Base-by-base conservation (phyloP, 768 basidiomycete genomes). In the Lactarius indigo region DNA sequence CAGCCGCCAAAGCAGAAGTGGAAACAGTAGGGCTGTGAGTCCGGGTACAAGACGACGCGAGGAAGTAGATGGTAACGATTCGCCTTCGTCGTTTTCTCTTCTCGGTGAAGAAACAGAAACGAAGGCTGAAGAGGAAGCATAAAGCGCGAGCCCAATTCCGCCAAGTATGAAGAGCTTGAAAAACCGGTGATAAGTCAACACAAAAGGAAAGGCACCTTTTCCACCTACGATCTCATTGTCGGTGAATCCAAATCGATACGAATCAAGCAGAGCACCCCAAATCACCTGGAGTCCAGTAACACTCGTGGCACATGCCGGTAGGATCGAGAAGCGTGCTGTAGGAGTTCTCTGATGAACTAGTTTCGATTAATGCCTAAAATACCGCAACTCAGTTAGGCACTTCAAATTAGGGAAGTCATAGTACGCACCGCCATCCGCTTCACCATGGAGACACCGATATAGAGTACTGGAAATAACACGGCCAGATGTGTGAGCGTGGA, bases 381-480 rank as follows among this genome's bases (percentile, higher is more conserved):
- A 47, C 41, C 55, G n/a, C 33, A 56, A 57, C 31, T 30, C 44
- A 26, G 17, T 23, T 7, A 31, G 57, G 33, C 35, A 59, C 5
- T 17, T 31, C 50, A 47, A n/a, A 44, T 37, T 54, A 23, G 23
- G 47, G 17, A 42, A 30, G 41, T 26, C 20, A 2, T 17, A 5
- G 2, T 35, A 76, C 82, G 68, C 65, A 83, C 83, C 71, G 78
- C 74, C 59, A 79, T 71, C 23, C 71, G 75, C 67, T 79, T 77
- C 35, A 83, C 80, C 55, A 85, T 74, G 12, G 82, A 81, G 15
- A 82, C 78, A 23, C 84, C 79, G 28, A 85, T 69, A 64, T 82
- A 84, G 30, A 84, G 74, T 57, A 90, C 74, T 1, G 90, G 90
- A 17, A 79, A 81, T 31, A 91, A 75, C 15, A 87, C 84, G 33